Conservation (phyloP, 495 filamentous ascomycete species). For the Emericellopsis terricola region DNA sequence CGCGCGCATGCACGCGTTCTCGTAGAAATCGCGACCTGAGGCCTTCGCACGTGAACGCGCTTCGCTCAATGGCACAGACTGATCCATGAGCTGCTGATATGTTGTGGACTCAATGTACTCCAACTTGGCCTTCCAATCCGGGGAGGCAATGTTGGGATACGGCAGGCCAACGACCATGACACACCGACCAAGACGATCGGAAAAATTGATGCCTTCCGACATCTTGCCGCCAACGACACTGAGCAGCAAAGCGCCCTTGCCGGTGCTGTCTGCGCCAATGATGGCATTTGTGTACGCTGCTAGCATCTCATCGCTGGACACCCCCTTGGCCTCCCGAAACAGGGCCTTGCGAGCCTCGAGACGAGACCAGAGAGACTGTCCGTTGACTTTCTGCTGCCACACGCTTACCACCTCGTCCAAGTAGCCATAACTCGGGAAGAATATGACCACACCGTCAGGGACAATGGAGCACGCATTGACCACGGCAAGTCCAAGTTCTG, state of each 20-base stretch:
- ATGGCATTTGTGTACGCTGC: conserved; percentile 54
- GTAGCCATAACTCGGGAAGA: conserved; percentile 91
- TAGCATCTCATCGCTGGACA: conserved; percentile 46
- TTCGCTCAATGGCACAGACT: conserved; percentile 21
- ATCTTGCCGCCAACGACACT: conserved; percentile 90
- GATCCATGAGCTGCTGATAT: conserved; percentile 18
- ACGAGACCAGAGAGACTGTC: conserved; percentile 30
- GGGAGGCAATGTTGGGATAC: conserved; percentile 77
- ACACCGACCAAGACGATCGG: conserved; percentile 72
- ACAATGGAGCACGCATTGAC: conserved; percentile 53
- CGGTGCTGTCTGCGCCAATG: conserved; percentile 11
- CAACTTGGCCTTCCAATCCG: conserved; percentile 84
- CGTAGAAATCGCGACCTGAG: conserved; percentile 68
- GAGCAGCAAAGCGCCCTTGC: conserved; percentile 58
- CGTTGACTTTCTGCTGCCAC: conserved; percentile 36
- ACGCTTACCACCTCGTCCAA: conserved; percentile 49
- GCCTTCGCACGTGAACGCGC: conserved; percentile 32
- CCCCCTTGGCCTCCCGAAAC: conserved; percentile 45
- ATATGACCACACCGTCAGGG: conserved; percentile 85
- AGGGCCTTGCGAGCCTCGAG: conserved; percentile 44
- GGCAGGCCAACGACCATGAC: conserved; percentile 82
- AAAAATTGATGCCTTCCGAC: conserved; percentile 97
- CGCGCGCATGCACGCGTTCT: conserved; percentile 89
- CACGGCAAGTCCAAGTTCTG: conserved; percentile 55
- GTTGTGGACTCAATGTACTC: conserved; percentile 67